Evolutionary conservation across 805 yeast genomes (phyloP), one percentile per base, ranked within the genome.

Genomic region (Lipomyces kockii): DNA sequence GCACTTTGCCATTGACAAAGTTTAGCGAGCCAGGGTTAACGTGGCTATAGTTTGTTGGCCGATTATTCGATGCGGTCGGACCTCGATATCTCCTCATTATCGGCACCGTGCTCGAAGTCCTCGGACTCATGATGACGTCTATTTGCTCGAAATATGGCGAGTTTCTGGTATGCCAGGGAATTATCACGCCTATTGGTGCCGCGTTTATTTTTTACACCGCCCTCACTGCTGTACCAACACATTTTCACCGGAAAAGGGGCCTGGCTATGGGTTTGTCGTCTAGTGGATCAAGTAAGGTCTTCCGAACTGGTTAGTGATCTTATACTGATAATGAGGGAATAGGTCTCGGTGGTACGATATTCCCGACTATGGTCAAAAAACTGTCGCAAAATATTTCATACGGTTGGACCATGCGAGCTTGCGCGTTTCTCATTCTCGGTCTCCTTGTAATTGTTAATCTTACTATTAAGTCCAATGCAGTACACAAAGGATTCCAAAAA

Each of bases 321-420:
- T 35, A 35, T 35, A 35, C 39, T 35, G 14, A 35, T 35, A 35
- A 35, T 14, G 4, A 1, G 39, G 17, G 3, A n/a, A 14, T 37
- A 37, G 43, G 43, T 5, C 72, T 84, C 12, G 87, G 87, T 2
- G 85, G 86, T 9, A 75, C 83, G 61, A 62, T 82, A 20, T 83
- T 82, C 73, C 85, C 87, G 12, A 74, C 83, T 58, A 78, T 83
- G 79, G 78, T 84, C 25, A 61, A 27, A 14, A 43, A 55, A 20
- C 57, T 64, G 11, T 22, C 63, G 17, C 32, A 34, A 14, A 51
- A 2, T 3, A 55, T 62, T 22, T 87, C 88, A 0, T 85, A 83
- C 71, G 80, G 78, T 11, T 85, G 89, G 88, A 82, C 86, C 2
- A 78, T 84, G 60, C 79, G 89, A 58, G 78, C 81, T 17, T 75